Base-by-base conservation (phyloP, 139 green algal species). In the Micractinium sp. region DNA sequence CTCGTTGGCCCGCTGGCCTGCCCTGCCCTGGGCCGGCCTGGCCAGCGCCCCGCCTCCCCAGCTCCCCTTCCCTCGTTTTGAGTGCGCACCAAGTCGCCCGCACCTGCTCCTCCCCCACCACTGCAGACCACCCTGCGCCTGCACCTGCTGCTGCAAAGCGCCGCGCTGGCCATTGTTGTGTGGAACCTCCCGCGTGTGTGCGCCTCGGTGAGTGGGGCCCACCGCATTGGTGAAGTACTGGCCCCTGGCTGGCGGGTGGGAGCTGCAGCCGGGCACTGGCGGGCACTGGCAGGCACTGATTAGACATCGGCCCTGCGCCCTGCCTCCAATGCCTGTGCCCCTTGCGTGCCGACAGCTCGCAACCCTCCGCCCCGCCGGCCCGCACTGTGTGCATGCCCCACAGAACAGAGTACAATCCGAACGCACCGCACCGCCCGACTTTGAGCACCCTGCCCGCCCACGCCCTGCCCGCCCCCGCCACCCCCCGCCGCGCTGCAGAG, bases 71-170 rank as follows among this genome's bases (percentile, higher is more conserved):
- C 33, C 12, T 9, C 9, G 7, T 9, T 56, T 56, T 9, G 9
- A 56, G 9, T 16, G 47, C 47, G 47, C 9, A 9, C 47, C 47
- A n/a, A n/a, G n/a, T n/a, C 14, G 39, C n/a, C 33, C 33, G 1
- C 4, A 0, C 77, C 39, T 33, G 12, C 16, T 9, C 63, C 36
- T 38, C 2, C 63, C 61, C 35, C 29, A 4, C 67, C 29, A 3
- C 56, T 76, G 81, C 88, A 91, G 83, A 53, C 60, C 23, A 67
- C 41, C 29, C 29, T 84, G 66, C 33, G 39, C 20, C 75, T 71
- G 13, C 88, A 91, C 39, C 60, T 91, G 22, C 39, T 41, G 19
- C 31, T 91, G 12, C 88, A 91, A 31, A 12, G 79, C 23, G 67
- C 82, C 27, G 35, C 56, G 31, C 81, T 89, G 75, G 74, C 56